Conservation (phyloP, 1,284 basidiomycete species). For the Leccinum solheimii region DNA sequence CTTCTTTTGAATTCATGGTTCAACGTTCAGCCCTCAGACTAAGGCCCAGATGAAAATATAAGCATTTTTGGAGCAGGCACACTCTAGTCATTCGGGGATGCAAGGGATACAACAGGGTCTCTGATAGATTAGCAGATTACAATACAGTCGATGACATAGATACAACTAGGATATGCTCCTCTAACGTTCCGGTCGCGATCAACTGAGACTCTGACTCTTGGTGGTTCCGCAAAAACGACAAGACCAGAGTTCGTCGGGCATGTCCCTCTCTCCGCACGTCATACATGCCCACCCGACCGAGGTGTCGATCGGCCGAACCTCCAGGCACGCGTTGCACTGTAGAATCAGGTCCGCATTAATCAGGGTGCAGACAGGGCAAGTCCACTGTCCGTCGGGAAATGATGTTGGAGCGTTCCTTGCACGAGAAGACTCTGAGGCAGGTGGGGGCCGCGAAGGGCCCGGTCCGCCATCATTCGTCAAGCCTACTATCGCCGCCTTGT, state of each 20-base stretch:
- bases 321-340: constrained; percentile 65
- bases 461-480: constrained; percentile 45
- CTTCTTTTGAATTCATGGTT: no score
- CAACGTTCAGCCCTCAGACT: no score
- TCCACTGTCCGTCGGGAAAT: constrained; percentile 47
- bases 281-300: constrained; percentile 64
- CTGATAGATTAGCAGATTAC: constrained; percentile 14
- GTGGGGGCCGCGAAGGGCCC: constrained; percentile 14
- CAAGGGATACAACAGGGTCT: background rate
- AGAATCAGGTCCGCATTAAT: constrained; percentile 52
- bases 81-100: no score
- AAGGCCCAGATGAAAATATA: no score
- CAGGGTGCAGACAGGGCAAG: constrained; percentile 72
- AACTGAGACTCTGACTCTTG: constrained; percentile 37
- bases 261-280: constrained; percentile 63
- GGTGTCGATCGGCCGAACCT: constrained; percentile 45
- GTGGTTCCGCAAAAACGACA: no score
- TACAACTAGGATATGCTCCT: constrained; percentile 12
- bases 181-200: constrained; percentile 5
- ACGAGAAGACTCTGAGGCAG: constrained; percentile 4
- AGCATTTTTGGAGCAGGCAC: no score
- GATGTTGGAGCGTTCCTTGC: background rate
- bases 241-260: constrained; percentile 19
- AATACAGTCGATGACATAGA: background rate
- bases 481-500: constrained; percentile 55